Evolutionary conservation across 2,329 filamentous ascomycete species (phyloP), one percentile per base, ranked within the genome.

Genomic region (Zasmidium citrigriseum): DNA sequence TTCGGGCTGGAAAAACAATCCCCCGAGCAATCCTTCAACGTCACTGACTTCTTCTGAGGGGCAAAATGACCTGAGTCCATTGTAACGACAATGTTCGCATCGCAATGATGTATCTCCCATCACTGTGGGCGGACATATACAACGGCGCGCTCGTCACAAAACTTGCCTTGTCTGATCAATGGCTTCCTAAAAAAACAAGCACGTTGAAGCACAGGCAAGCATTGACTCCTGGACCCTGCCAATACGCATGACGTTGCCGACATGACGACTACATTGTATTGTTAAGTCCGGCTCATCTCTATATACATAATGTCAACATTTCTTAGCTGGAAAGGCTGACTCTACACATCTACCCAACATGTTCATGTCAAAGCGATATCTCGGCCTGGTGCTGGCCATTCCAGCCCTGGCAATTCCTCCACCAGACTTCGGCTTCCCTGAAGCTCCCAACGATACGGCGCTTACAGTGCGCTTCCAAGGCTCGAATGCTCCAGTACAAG

Each of bases 381-480:
- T 7, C 10, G 3, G 29, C 12, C 49, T 58, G 4, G 55, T 52
- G 2, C 44, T 58, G 20, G 59, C 59, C 27, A 34, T 58, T 21
- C 55, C 52, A 16, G 25, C 59, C 1, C 27, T 61, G 9, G 59
- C 59, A 2, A 58, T 61, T 14, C 56, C 59, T n/a, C 59, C 59
- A 22, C 55, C 56, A 22, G 27, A 52, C 47, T 61, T 59, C 25
- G 59, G 59, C 14, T 61, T 61, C 49, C 59, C 59, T 12, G 55
- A 58, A 20, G 59, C 59, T 4, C 59, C 59, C 18, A 61, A 59
- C 34, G 59, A 61, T 27, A 61, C 56, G 4, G 55, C 56, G 23
- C 59, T 59, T 29, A 51, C 46, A 9, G 46, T 58, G 21, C 20
- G 24, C 29, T 59, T 58, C 27, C 48, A 41, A 20, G 18, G 44